phyloP scores from a whole-genome alignment of 2,329 filamentous ascomycete species.

The Trichoderma polysporum region DNA sequence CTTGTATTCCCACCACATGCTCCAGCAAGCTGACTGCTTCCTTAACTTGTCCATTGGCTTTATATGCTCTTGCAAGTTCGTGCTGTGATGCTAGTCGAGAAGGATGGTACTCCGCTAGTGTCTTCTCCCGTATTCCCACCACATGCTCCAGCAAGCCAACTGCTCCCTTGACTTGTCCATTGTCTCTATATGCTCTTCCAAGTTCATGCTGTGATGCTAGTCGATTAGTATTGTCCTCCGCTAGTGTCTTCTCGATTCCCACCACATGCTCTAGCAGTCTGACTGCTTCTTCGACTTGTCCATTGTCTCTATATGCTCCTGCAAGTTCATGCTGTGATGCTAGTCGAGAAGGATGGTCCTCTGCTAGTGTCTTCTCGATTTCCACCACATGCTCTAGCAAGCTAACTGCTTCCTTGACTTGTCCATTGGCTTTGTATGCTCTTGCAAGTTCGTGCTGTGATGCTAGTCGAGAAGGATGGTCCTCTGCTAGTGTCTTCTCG shows the following conservation, averaged over 20 bases:
- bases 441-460: conserved; percentile 14
- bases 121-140: not conserved
- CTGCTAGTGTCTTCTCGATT: conserved; percentile 4
- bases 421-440: conserved; percentile 13
- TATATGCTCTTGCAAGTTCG: not conserved
- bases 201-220: conserved; percentile 8
- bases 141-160: conserved; percentile 18
- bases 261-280: conserved; percentile 14
- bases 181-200: not conserved
- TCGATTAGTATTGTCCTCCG: conserved; percentile 16
- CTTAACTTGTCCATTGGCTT: not conserved
- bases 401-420: conserved; percentile 8
- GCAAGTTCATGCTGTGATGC: not conserved
- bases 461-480: conserved; percentile 8
- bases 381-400: conserved; percentile 16
- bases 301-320: not conserved
- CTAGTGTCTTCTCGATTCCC: conserved; percentile 8
- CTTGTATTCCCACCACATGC: conserved; percentile 3
- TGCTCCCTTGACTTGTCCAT: not conserved
- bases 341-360: conserved; percentile 16
- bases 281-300: conserved; percentile 1
- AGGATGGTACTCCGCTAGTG: conserved; percentile 17
- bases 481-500: conserved; percentile 11
- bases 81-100: conserved; percentile 14
- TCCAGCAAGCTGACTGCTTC: conserved; percentile 17